Percentiles rank a stretch among this genome's conserved stretches.
phyloP scores from a whole-genome alignment of 352 stramenopile species.

The Globisporangium recalcitrans region DNA sequence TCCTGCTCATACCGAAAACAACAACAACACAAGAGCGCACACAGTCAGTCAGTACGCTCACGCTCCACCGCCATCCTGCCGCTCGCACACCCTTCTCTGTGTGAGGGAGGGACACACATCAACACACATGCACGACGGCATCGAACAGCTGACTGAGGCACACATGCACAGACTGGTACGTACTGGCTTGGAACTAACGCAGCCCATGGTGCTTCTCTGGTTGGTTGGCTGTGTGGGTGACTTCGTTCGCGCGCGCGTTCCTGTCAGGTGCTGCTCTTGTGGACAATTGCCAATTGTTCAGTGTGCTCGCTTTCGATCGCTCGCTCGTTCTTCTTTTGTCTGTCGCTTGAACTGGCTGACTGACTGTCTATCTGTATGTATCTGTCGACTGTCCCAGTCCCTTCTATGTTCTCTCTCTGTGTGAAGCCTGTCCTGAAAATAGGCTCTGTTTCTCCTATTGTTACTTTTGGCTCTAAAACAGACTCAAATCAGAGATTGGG shows the following conservation, averaged over 20 bases:
- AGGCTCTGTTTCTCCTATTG: slow-evolving; percentile 1
- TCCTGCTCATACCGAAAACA: slow-evolving; percentile 22
- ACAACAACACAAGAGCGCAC: slow-evolving; percentile 5
- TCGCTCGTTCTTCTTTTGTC: not conserved
- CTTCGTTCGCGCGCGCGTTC: slow-evolving; percentile 1
- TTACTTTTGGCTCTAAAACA: slow-evolving; percentile 5
- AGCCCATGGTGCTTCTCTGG: slow-evolving; percentile 45
- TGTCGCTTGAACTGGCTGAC: not conserved
- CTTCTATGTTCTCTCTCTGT: not conserved
- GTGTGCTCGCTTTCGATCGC: not conserved
- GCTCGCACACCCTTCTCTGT: not conserved
- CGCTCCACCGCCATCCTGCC: not conserved
- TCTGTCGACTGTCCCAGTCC: slow-evolving; percentile 8
- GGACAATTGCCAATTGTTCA: slow-evolving; percentile 13
- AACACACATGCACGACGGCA: not conserved
- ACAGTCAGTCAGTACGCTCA: not conserved
- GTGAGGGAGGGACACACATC: no score
- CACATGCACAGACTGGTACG: slow-evolving; percentile 6
- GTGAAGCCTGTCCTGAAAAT: not conserved
- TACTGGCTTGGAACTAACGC: slow-evolving; percentile 70
- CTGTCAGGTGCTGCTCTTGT: slow-evolving; percentile 20
- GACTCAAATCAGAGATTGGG: not conserved
- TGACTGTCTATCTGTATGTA: not conserved
- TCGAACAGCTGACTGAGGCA: not conserved
- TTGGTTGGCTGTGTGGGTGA: not conserved